Evolutionary conservation across 768 basidiomycete genomes (phyloP).

Genomic region (Nidularia sp.): DNA sequence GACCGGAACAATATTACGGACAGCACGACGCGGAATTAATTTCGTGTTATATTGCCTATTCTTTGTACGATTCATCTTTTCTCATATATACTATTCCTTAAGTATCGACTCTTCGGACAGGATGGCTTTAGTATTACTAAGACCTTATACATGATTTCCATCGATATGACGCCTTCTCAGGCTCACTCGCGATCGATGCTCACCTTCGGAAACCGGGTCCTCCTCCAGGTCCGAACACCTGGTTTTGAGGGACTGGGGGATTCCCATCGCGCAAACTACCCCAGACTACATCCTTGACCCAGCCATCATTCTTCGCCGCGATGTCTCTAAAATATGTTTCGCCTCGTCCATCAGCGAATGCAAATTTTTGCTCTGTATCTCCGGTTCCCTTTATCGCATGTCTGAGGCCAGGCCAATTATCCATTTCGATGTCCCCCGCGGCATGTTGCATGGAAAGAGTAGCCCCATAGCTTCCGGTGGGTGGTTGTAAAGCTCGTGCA

Average conservation of each 20-base stretch:
- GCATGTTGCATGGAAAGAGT: conserved; percentile 25
- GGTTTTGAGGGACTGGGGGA: conserved; percentile 20
- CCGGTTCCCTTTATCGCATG: conserved; percentile 28
- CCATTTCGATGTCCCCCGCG: conserved; percentile 24
- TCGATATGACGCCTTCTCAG: too few species aligned
- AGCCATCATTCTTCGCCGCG: conserved; percentile 26
- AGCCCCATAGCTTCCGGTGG: conserved; percentile 15
- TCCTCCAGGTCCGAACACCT: conserved; percentile 23
- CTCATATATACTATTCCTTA: too few species aligned
- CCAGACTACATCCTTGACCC: conserved; percentile 25
- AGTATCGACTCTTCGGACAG: too few species aligned
- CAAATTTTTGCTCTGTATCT: conserved; percentile 22
- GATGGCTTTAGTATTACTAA: too few species aligned
- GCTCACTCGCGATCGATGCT: not conserved
- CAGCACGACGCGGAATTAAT: too few species aligned
- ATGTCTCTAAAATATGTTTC: conserved; percentile 26
- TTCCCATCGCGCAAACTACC: conserved; percentile 20
- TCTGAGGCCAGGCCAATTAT: conserved; percentile 24
- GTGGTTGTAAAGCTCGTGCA: conserved; percentile 19
- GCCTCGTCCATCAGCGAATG: conserved; percentile 21
- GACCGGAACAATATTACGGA: too few species aligned
- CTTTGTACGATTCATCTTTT: too few species aligned
- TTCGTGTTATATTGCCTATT: too few species aligned
- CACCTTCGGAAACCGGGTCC: conserved; percentile 22
- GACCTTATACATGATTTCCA: too few species aligned